These are phyloP conservation scores for Hanseniaspora singularis DNA, from an alignment of 805 yeast genomes.

Conservation along the genomic window DNA sequence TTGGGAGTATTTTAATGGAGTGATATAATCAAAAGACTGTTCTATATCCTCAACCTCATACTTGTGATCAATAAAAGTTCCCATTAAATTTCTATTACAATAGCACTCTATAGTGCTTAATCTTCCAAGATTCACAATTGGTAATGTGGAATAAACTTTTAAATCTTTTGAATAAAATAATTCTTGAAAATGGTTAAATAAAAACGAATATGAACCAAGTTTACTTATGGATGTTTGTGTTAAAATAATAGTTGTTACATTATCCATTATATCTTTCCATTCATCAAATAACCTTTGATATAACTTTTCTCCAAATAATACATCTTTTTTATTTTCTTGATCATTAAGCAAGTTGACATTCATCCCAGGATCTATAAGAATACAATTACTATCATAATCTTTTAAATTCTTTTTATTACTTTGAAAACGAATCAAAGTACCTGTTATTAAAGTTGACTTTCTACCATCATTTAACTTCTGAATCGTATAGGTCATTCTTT, in stretches of 20 bases:
- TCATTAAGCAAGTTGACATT: background rate
- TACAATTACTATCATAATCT: background rate
- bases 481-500: constrained; percentile 5
- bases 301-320: constrained; percentile 23
- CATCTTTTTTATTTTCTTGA: background rate
- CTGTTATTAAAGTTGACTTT: background rate
- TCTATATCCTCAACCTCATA: constrained; percentile 67
- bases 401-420: background rate
- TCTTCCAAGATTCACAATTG: constrained; percentile 76
- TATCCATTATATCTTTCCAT: constrained; percentile 34
- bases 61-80: constrained; percentile 48
- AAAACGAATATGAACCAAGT: constrained; percentile 63
- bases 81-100: constrained; percentile 58
- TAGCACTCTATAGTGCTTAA: constrained; percentile 76
- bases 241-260: constrained; percentile 58
- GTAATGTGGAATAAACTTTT: constrained; percentile 80
- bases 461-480: background rate
- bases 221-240: constrained; percentile 78
- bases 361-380: constrained; percentile 12
- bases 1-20: constrained; percentile 67
- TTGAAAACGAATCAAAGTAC: background rate
- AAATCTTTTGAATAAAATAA: constrained; percentile 38
- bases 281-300: constrained; percentile 25
- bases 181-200: constrained; percentile 31
- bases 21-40: constrained; percentile 60